Evolutionary conservation across 495 filamentous ascomycete genomes (phyloP).

Genomic region (Delitschia confertaspora): DNA sequence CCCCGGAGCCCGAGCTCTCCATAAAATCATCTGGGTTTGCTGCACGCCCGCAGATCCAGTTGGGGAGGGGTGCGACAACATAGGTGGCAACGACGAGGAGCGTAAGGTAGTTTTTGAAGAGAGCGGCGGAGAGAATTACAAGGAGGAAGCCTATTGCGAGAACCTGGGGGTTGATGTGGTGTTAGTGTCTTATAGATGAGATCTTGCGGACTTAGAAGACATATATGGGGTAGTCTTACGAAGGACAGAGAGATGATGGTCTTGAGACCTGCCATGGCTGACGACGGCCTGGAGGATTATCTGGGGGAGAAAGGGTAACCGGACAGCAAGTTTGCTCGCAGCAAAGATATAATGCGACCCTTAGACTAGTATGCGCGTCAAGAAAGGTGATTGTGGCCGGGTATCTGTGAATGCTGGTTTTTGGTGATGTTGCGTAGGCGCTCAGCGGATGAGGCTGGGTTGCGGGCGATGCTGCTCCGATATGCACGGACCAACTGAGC

Average conservation of each 20-base stretch:
- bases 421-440: slow-evolving; percentile 17
- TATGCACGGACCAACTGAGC: neutral
- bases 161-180: slow-evolving; percentile 51
- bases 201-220: neutral
- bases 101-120: slow-evolving; percentile 87
- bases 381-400: too few relatives aligned
- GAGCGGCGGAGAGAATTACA: slow-evolving; percentile 93
- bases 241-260: slow-evolving; percentile 99
- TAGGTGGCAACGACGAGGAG: slow-evolving; percentile 93
- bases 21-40: slow-evolving; percentile 96
- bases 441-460: slow-evolving; percentile 17
- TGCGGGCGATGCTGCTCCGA: neutral
- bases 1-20: slow-evolving; percentile 66
- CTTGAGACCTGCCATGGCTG: slow-evolving; percentile 84
- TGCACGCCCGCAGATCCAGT: slow-evolving; percentile 85
- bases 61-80: slow-evolving; percentile 84
- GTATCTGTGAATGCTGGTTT: too few relatives aligned
- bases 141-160: slow-evolving; percentile 98
- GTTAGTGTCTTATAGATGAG: slow-evolving; percentile 11
- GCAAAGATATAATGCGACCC: too few relatives aligned
- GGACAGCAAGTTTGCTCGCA: neutral
- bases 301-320: neutral
- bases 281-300: slow-evolving; percentile 9
- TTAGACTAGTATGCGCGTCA: too few relatives aligned
- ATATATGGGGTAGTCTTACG: slow-evolving; percentile 43